Evolutionary conservation across 768 basidiomycete genomes (phyloP).

Genomic region (Calocera cornea): DNA sequence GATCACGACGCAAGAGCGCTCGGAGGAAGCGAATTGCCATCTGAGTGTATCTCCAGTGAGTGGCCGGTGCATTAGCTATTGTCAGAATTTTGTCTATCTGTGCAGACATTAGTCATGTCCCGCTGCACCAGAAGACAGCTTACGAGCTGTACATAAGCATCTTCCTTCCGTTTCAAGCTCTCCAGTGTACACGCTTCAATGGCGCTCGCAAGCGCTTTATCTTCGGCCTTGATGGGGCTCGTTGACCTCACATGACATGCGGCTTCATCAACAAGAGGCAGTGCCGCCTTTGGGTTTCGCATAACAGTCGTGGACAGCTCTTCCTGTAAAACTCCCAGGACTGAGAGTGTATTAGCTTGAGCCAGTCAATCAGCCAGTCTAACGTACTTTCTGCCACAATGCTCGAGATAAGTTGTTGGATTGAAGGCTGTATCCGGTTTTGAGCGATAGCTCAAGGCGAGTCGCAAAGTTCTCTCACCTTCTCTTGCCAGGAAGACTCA

Average conservation of each 20-base stretch:
- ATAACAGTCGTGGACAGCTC: slow-evolving; percentile 51
- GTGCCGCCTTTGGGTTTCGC: slow-evolving; percentile 32
- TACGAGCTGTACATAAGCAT: slow-evolving; percentile 2
- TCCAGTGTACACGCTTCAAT: neutral
- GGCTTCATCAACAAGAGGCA: slow-evolving; percentile 36
- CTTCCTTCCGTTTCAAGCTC: slow-evolving; percentile 5
- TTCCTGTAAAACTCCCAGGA: slow-evolving; percentile 44
- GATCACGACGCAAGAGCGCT: slow-evolving; percentile 56
- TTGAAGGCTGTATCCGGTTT: slow-evolving; percentile 44
- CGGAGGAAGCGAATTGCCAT: slow-evolving; percentile 55
- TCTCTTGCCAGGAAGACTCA: slow-evolving; percentile 42
- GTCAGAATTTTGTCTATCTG: slow-evolving; percentile 38
- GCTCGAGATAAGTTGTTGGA: slow-evolving; percentile 53
- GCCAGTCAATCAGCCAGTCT: neutral
- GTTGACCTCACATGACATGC: slow-evolving; percentile 38
- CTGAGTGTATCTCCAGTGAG: slow-evolving; percentile 71
- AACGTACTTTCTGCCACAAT: slow-evolving; percentile 40
- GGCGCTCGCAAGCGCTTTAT: slow-evolving; percentile 26
- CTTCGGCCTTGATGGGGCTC: slow-evolving; percentile 33
- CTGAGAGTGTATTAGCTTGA: slow-evolving; percentile 14
- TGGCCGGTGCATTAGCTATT: slow-evolving; percentile 44
- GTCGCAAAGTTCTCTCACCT: slow-evolving; percentile 32
- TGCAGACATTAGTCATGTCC: neutral
- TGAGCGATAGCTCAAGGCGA: neutral
- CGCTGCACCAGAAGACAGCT: neutral